A percentile compares a stretch with the other conserved stretches of the same genome.
These are phyloP conservation scores for Spathaspora hagerdaliae DNA, from an alignment of 805 yeast species.

Conservation along the genomic window DNA sequence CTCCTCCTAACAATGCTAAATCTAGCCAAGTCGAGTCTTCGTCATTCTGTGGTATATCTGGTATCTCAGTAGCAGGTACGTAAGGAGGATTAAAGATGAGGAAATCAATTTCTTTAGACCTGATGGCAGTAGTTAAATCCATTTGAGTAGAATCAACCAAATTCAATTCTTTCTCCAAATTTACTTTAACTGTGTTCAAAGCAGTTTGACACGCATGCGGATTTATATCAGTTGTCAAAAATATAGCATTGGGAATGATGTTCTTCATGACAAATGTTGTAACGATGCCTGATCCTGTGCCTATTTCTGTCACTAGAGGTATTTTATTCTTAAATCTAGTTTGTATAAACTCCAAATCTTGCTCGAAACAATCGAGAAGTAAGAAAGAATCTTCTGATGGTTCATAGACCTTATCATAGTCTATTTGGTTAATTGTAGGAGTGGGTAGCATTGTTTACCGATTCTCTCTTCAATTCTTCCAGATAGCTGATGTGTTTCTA, in stretches of 20 bases:
- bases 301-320: conserved; percentile 76
- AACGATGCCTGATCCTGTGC: conserved; percentile 90
- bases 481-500: not conserved
- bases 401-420: conserved; percentile 78
- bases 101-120: conserved; percentile 53
- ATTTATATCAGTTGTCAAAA: conserved; percentile 74
- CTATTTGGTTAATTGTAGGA: conserved; percentile 55
- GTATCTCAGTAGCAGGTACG: conserved; percentile 83
- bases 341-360: conserved; percentile 39
- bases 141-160: conserved; percentile 42
- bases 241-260: conserved; percentile 49
- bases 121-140: conserved; percentile 51
- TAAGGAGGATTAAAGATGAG: conserved; percentile 94
- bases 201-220: conserved; percentile 64
- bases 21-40: conserved; percentile 74
- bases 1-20: conserved; percentile 85
- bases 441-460: conserved; percentile 65
- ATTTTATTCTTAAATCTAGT: conserved; percentile 9
- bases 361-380: conserved; percentile 75
- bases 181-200: conserved; percentile 16
- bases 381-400: conserved; percentile 93
- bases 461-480: not conserved
- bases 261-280: conserved; percentile 67
- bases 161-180: conserved; percentile 6
- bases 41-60: conserved; percentile 44